Conservation (phyloP, 2,329 filamentous ascomycete species). For the Exophiala sideris region DNA sequence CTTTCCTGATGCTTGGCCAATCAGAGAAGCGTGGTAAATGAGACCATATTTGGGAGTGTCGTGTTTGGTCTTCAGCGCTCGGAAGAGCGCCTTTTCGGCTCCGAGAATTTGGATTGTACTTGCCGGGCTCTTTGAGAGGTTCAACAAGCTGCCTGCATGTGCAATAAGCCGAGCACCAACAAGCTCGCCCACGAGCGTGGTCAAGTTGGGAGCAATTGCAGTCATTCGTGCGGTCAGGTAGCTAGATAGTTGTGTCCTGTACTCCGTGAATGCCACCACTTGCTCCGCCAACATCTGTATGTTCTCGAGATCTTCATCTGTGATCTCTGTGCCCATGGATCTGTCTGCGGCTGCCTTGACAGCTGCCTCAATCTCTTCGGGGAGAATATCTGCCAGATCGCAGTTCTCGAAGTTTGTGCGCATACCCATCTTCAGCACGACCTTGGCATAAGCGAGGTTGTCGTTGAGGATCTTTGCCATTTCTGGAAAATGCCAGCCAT, state of each 20-base stretch:
- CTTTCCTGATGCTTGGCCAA: constrained; percentile 93
- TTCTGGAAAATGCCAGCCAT: constrained; percentile 99
- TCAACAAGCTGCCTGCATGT: constrained; percentile 90
- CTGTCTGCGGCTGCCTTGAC: constrained; percentile 94
- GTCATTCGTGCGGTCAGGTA: constrained; percentile 94
- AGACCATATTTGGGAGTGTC: constrained; percentile 98
- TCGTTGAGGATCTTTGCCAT: constrained; percentile 96
- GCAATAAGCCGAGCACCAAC: constrained; percentile 93
- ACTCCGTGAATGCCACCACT: constrained; percentile 87
- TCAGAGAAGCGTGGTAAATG: constrained; percentile 86
- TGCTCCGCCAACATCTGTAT: constrained; percentile 89
- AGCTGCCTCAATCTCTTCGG: constrained; percentile 88
- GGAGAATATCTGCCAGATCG: constrained; percentile 85
- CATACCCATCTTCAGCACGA: constrained; percentile 87
- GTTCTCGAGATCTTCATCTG: constrained; percentile 85
- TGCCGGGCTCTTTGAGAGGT: constrained; percentile 88
- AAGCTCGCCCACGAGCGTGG: constrained; percentile 84
- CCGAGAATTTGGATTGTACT: constrained; percentile 97
- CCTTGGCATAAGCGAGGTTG: constrained; percentile 87
- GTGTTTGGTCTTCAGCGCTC: constrained; percentile 97
- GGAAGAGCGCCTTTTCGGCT: constrained; percentile 97
- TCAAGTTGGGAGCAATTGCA: constrained; percentile 93
- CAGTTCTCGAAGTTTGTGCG: constrained; percentile 71
- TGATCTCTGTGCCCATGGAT: constrained; percentile 98
- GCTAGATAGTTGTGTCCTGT: constrained; percentile 79